Conservation (phyloP, 2,329 filamentous ascomycete genomes). For the Fusarium bactridioides region DNA sequence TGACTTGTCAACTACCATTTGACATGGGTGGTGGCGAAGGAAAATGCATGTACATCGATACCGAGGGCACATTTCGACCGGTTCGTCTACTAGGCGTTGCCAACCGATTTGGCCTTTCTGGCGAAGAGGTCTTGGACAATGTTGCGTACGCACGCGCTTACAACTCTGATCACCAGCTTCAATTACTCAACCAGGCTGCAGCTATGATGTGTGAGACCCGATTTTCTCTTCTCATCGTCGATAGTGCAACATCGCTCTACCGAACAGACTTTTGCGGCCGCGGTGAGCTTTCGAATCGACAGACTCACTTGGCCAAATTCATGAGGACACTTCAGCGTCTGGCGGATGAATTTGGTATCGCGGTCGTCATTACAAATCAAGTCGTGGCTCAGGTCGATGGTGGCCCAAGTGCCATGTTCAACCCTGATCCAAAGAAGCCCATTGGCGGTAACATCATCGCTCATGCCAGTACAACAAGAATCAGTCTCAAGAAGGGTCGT, state of each 20-base stretch:
- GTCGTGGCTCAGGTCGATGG: slow-evolving; percentile 98
- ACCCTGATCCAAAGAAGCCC: slow-evolving; percentile 98
- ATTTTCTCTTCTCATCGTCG: slow-evolving; percentile 94
- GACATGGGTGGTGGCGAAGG: slow-evolving; percentile 99
- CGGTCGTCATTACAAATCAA: slow-evolving; percentile 98
- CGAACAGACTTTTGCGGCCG: slow-evolving; percentile 97
- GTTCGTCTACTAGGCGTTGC: slow-evolving; percentile 91
- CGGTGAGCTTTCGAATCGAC: slow-evolving; percentile 92
- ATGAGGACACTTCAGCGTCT: slow-evolving; percentile 84
- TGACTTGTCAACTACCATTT: slow-evolving; percentile 96
- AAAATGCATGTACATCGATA: slow-evolving; percentile 98
- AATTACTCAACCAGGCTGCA: slow-evolving; percentile 91
- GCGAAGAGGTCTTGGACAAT: slow-evolving; percentile 97
- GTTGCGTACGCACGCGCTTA: slow-evolving; percentile 98
- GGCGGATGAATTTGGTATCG: slow-evolving; percentile 88
- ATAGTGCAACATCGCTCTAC: slow-evolving; percentile 94
- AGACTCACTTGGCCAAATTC: slow-evolving; percentile 88
- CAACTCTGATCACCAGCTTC: slow-evolving; percentile 97
- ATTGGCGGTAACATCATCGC: slow-evolving; percentile 99
- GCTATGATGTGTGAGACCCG: slow-evolving; percentile 99
- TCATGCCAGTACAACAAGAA: slow-evolving; percentile 91
- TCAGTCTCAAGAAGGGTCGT: slow-evolving; percentile 94
- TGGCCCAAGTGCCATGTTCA: slow-evolving; percentile 97
- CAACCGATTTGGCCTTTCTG: slow-evolving; percentile 91
- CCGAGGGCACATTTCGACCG: slow-evolving; percentile 95